Base-by-base conservation (phyloP, 78 protist genomes). In the Tieghemostelium lacteum region DNA sequence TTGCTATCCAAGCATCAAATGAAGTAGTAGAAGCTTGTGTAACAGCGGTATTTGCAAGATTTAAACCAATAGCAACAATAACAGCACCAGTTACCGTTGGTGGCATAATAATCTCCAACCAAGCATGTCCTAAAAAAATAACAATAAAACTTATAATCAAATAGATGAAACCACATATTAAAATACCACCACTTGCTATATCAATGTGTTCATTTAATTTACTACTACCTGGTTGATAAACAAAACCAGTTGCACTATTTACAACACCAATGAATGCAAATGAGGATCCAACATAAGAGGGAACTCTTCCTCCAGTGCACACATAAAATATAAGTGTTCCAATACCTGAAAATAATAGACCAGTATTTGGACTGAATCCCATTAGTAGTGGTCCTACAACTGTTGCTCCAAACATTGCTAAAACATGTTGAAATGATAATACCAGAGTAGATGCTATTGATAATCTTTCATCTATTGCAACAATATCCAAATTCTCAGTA, bases 321-420 rank as follows among this genome's bases (percentile, higher is more conserved):
- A 73, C 8, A 73, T 73, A 73, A 29, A 73, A 73, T n/a, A 73
- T 73, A 12, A 73, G 14, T 29, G 83, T 73, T 24, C 83, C 83
- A 57, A 73, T 28, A 58, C 83, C 83, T 3, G 45, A 26, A 20
- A 73, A 73, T n/a, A 73, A 57, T 19, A 73, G 49, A 29, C 39
- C 55, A 22, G 61, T 55, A 19, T 7, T 19, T 19, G 22, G 67
- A 39, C 24, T 29, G 33, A 57, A 37, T 37, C 66, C 83, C 83
- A 73, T 73, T 37, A 73, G 37, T 36, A 73, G 57, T 58, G 83
- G 83, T 24, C 83, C 33, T 24, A 73, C 17, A 16, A 37, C 66
- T 36, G 20, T 73, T 10, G 67, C 17, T 3, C 91, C 91, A 55
- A 83, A 69, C 91, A 83, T 83, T 33, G 91, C 91, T 54, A 83